Evolutionary conservation across 2,329 filamentous ascomycete genomes (phyloP), one percentile per base, ranked within the genome.

Genomic region (Xylaria arbuscula): DNA sequence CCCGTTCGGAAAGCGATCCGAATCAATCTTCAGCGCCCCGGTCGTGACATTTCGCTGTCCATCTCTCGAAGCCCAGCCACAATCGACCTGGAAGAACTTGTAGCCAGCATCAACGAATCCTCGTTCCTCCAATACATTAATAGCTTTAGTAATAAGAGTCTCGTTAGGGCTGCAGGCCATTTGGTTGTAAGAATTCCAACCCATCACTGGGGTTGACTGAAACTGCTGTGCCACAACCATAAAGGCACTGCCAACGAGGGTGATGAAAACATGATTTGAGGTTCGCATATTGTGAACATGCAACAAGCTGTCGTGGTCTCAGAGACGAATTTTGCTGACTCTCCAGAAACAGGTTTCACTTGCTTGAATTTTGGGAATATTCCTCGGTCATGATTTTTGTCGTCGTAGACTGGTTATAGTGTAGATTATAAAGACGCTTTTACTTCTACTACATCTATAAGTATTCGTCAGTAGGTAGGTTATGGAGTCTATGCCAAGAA

Each of bases 151-250:
- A 10, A 68, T 68, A 22, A 7, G 9, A 24, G 57, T 17, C 0
- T 62, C 62, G 22, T 32, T 57, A 36, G 62, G 62, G 19, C 66
- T 66, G 40, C 66, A 68, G 6, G 62, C 66, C 56, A 68, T 32
- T 28, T 68, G 66, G 38, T 68, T 68, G 36, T 68, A 68, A 13
- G 66, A 68, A 22, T 68, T 68, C 62, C 57, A 68, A 2, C 66
- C 66, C 62, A 68, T 62, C 11, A 68, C 66, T 22, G 66, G 66
- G 36, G 66, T 68, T 47, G 56, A 61, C 51, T 68, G 66, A 40
- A 68, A 68, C 38, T 22, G 17, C 13, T 68, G 66, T 55, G 40
- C 57, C 19, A 15, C 36, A 11, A 36, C 62, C 51, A 66, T 36
- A 48, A 0, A 40, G 45, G 47, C 53, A 4, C 59, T 19, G 45